Conservation (phyloP, 768 basidiomycete genomes). For the Mycena pura region DNA sequence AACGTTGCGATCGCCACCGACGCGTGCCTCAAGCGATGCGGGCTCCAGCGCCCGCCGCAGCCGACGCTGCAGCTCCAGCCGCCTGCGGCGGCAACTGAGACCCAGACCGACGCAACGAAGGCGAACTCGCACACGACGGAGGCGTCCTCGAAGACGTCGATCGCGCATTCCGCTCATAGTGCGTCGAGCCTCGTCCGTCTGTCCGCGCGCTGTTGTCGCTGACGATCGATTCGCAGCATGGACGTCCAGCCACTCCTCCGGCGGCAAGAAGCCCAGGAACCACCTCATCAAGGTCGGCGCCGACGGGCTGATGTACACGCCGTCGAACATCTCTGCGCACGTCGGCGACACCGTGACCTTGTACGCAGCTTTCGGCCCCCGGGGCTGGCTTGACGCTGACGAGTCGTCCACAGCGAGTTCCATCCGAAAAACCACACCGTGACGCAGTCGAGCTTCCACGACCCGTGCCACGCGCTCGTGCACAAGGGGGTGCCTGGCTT, state of each 20-base stretch:
- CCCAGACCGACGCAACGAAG: no score
- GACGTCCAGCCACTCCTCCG: no score
- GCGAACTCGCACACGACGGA: no score
- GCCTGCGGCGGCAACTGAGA: no score
- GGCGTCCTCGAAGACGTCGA: no score
- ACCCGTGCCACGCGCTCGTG: conserved; percentile 32
- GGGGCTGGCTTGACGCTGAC: background rate
- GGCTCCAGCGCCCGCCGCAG: conserved; percentile 15
- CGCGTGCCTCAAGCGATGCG: conserved; percentile 25
- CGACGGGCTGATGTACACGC: conserved; percentile 22
- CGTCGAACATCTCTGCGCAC: conserved; percentile 22
- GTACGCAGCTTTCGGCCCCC: background rate
- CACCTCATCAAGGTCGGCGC: conserved; percentile 29
- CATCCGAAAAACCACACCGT: conserved; percentile 39
- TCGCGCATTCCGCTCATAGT: no score
- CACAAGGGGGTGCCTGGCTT: conserved; percentile 25
- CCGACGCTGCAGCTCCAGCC: conserved; percentile 16
- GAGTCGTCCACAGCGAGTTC: conserved; percentile 7
- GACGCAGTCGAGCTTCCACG: conserved; percentile 37
- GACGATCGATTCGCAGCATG: no score
- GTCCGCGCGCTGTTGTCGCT: background rate
- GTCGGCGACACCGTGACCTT: conserved; percentile 31
- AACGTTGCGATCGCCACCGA: conserved; percentile 15
- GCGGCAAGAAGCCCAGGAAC: no score
- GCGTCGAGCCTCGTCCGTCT: background rate